phyloP scores from a whole-genome alignment of 192 early-diverging fungal genomes.

The Coemansia reversa region DNA sequence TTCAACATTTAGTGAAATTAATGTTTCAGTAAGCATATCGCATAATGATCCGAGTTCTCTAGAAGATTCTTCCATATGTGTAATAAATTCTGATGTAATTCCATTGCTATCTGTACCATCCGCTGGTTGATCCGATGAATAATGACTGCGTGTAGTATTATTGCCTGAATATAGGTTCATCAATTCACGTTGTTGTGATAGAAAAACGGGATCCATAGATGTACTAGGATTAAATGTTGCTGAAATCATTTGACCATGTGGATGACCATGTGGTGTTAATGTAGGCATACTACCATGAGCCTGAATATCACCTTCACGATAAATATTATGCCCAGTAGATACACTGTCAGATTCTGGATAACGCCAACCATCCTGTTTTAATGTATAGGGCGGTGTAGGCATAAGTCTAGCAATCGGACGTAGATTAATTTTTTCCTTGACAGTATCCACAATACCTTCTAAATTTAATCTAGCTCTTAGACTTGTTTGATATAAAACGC shows the following conservation, averaged over 20 bases:
- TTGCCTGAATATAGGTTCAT: constrained; percentile 13
- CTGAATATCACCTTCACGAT: not conserved
- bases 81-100: constrained; percentile 33
- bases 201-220: constrained; percentile 19
- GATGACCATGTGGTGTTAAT: not conserved
- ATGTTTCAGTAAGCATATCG: constrained; percentile 48
- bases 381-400: constrained; percentile 26
- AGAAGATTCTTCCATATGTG: constrained; percentile 36
- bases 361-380: constrained; percentile 30
- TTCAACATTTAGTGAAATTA: constrained; percentile 36
- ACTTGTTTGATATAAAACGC: constrained; percentile 31
- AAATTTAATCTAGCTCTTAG: constrained; percentile 30
- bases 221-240: not conserved
- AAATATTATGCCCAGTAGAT: not conserved
- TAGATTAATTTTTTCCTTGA: constrained; percentile 28
- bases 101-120: constrained; percentile 6
- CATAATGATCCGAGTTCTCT: constrained; percentile 35
- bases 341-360: constrained; percentile 16
- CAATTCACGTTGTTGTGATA: constrained; percentile 36
- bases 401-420: constrained; percentile 24
- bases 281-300: constrained; percentile 20
- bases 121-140: not conserved
- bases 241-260: not conserved
- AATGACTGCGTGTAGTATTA: not conserved
- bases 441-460: constrained; percentile 37